Base-by-base conservation (phyloP, 768 basidiomycete genomes). In the Pholiota conissans region DNA sequence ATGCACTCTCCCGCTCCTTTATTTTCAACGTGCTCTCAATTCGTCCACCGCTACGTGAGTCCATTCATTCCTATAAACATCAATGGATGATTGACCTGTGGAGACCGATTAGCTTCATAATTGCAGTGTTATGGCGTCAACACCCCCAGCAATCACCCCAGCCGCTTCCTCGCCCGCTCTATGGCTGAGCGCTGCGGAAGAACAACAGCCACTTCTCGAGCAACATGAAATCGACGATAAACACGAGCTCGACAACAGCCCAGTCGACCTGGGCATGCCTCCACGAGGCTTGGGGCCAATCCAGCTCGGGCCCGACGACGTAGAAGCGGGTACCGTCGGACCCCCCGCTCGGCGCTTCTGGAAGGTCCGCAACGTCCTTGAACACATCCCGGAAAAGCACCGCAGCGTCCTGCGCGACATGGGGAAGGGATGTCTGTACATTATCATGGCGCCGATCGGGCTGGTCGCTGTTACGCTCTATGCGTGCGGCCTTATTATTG, bases 401-500 rank as follows among this genome's bases (percentile, higher is more conserved):
- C 49, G 46, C 3, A 46, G 52, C 3, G 39, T 57, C 20, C 34
- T 63, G 48, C 26, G 42, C 8, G 57, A 63, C 20, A 57, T 61
- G 16, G 52, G 50, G 13, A 60, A 49, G 13, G 63, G 63, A 9
- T 48, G 52, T 27, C 20, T 63, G 27, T 56, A 59, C 27, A 54
- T 61, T 9, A 16, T 61, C 32, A 57, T 49, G 26, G 55, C 63
- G 5, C 63, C 63, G 2, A 61, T 63, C 18, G 63, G 59, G 1
- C 59, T 61, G 29, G 55, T 39, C 20, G 60, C 60, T 2, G 60
- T 63, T 40, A 57, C 32, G 10, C 46, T 63, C 14, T 63, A 63
- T n/a, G 55, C 58, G 5, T 47, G 47, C 16, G 63, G 63, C 18
- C 22, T 59, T 34, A 55, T 63, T 22, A 59, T 63, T 16, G 63